Conservation (phyloP, 441 rosid species). For the Populus hybrid region DNA sequence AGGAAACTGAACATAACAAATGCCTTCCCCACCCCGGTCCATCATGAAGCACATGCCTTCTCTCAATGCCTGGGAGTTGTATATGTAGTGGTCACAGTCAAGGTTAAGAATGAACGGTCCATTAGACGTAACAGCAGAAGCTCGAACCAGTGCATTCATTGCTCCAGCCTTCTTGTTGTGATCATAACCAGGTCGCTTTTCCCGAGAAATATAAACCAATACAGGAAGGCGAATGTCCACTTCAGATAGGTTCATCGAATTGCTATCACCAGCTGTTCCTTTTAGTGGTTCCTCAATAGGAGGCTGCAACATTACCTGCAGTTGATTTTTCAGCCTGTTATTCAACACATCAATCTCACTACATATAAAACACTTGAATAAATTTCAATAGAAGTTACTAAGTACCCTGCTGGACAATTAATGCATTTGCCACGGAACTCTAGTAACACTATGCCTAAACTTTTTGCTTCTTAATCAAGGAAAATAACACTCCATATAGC, state of each 20-base stretch:
- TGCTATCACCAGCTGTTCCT: constrained; percentile 31
- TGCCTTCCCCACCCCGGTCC: constrained; percentile 55
- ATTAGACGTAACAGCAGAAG: constrained; percentile 75
- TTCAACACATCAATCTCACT: not conserved
- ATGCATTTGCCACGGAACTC: not conserved
- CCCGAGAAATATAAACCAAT: constrained; percentile 67
- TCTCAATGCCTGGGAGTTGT: constrained; percentile 59
- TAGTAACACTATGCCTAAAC: not conserved
- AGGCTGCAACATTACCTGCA: constrained; percentile 65
- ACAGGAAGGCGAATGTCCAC: constrained; percentile 68
- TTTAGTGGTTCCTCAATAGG: constrained; percentile 41
- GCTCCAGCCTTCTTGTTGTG: constrained; percentile 87
- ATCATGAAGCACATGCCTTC: constrained; percentile 84
- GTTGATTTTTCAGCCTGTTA: not conserved
- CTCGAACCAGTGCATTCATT: constrained; percentile 71
- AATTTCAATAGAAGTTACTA: not conserved
- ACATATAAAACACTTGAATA: not conserved
- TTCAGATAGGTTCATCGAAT: constrained; percentile 43
- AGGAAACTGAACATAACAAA: constrained; percentile 70
- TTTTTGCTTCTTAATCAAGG: not conserved
- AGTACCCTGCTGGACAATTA: not conserved
- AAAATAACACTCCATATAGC: not conserved
- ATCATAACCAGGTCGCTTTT: constrained; percentile 74
- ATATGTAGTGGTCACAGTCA: constrained; percentile 69
- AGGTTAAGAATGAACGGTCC: constrained; percentile 77